phyloP scores from a whole-genome alignment of 176 grass and related monocot species.

The Stipa capillata region DNA sequence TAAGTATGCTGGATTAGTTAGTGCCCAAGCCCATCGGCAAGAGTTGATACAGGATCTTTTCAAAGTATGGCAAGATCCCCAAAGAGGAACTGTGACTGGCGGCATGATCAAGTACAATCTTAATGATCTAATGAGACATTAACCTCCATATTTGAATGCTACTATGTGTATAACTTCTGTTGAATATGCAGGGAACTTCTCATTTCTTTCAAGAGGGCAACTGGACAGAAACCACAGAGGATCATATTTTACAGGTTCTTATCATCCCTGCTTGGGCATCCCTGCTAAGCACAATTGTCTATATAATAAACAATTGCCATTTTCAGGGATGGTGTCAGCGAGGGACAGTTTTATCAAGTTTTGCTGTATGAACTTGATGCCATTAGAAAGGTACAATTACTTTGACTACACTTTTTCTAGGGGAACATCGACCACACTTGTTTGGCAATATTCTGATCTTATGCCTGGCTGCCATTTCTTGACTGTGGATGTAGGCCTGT shows the following conservation, averaged over 20 bases:
- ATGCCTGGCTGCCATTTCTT: neutral
- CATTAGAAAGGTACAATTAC: conserved; percentile 70
- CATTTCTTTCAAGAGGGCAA: conserved; percentile 81
- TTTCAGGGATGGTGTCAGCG: conserved; percentile 90
- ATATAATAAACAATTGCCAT: neutral
- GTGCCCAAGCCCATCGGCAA: conserved; percentile 82
- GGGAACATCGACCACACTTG: neutral
- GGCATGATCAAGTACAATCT: conserved; percentile 84
- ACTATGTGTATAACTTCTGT: neutral
- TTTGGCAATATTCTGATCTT: neutral
- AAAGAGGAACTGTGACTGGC: conserved; percentile 72
- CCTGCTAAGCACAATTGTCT: neutral
- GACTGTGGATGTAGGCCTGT: conserved; percentile 53
- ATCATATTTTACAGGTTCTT: conserved; percentile 94
- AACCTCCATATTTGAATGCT: neutral
- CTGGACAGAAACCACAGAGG: conserved; percentile 89
- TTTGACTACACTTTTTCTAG: neutral
- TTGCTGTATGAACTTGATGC: conserved; percentile 90
- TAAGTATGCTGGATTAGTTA: conserved; percentile 81
- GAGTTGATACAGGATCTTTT: conserved; percentile 94
- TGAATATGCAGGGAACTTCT: conserved; percentile 67
- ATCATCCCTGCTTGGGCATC: neutral
- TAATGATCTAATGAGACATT: neutral
- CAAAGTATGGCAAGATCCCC: conserved; percentile 88
- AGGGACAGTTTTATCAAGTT: conserved; percentile 97